phyloP scores from a whole-genome alignment of 768 basidiomycete genomes.

The Mycena metata region DNA sequence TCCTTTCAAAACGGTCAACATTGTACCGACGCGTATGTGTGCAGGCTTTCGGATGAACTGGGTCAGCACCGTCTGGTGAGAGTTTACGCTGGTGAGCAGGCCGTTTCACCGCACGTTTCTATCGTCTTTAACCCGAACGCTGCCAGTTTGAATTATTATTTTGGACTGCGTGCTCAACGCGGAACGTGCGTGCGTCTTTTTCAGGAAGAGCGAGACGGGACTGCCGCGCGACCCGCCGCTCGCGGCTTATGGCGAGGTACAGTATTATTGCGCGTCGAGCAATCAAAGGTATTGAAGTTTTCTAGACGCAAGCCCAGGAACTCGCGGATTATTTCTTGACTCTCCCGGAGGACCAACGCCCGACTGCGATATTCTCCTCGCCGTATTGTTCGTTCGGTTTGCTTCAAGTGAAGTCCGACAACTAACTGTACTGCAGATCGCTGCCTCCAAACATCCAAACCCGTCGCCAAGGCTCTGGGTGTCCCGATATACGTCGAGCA shows the following conservation, averaged over 20 bases:
- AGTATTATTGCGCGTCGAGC: constrained; percentile 13
- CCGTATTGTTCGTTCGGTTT: constrained; percentile 74
- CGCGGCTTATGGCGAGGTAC: constrained; percentile 78
- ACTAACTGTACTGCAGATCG: constrained; percentile 65
- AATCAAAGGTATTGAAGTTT: neutral
- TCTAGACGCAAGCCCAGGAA: constrained; percentile 79
- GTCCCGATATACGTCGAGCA: constrained; percentile 86
- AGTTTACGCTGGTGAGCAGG: constrained; percentile 15
- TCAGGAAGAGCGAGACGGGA: constrained; percentile 78
- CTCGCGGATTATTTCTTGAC: constrained; percentile 73
- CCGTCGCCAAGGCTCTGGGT: constrained; percentile 69
- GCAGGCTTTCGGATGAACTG: constrained; percentile 84
- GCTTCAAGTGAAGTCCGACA: constrained; percentile 8
- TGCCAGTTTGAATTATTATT: no score
- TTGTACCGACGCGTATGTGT: neutral
- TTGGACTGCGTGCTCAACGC: no score
- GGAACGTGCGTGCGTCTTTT: neutral
- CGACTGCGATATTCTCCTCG: constrained; percentile 87
- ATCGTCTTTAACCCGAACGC: neutral
- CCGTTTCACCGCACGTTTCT: neutral
- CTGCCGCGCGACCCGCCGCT: constrained; percentile 81
- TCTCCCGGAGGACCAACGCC: constrained; percentile 74
- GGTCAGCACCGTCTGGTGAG: constrained; percentile 75
- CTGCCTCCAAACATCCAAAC: constrained; percentile 86
- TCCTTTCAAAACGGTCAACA: no score